Base-by-base conservation (phyloP, 768 basidiomycete genomes). In the Pleurotus tuber-regium region DNA sequence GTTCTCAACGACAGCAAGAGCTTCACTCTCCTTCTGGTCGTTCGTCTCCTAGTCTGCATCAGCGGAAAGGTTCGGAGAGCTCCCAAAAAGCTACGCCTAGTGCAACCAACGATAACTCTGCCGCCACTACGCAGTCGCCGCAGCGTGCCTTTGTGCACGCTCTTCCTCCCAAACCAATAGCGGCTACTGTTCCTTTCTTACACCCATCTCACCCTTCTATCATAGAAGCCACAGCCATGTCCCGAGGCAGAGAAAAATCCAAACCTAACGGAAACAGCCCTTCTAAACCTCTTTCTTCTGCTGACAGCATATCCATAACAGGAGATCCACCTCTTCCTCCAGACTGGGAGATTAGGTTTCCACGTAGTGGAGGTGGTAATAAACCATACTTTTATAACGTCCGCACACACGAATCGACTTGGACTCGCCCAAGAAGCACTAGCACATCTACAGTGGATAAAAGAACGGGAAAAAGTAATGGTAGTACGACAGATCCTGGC, bases 101-200 rank as follows among this genome's bases (percentile, higher is more conserved):
- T 53, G 67, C 21, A 59, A 63, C 23, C 63, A 63, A 23, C 44
- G 21, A 29, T 25, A 48, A 30, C 29, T 31, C 51, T 11, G 16
- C 42, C 12, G 24, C 38, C 23, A 49, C 28, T 33, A 10, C 26
- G 3, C 35, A 50, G 16, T 56, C 56, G 47, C 63, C 56, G 16
- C 61, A 59, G 28, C 66, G 66, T 36, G 55, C 63, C 16, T 48
- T 85, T 40, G 80, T 76, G n/a, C 85, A 87, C 61, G 83, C 83
- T 24, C 71, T 87, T 14, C 85, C 85, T 16, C 80, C 85, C 2
- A 87, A 87, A 65, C 85, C 85, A 40, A 70, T 78, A 26, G 69
- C 76, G 39, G 69, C 75, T 39, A 74, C 59, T 55, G 74, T 79
- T 44, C 75, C 78, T 51, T 79, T 76, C 62, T 64, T 80, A 43